Conservation (phyloP, 75 land plant species). For the Pinus taeda region DNA sequence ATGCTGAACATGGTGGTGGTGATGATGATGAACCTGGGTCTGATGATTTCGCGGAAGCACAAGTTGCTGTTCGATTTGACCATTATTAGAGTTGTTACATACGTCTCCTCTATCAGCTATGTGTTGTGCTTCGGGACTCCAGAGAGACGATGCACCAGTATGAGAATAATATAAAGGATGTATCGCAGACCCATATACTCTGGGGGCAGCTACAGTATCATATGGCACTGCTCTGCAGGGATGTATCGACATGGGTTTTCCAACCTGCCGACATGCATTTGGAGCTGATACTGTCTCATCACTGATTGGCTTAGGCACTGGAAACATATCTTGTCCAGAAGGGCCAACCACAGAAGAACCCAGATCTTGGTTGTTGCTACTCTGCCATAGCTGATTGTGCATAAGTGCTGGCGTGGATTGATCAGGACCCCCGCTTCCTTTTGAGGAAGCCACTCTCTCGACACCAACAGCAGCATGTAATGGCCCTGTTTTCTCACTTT, state of each 20-base stretch:
- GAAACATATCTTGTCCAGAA: constrained; percentile 9
- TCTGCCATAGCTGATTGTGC: constrained; percentile 32
- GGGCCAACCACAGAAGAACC: constrained; percentile 28
- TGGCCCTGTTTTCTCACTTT: constrained; percentile 22
- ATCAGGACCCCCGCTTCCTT: constrained; percentile 12
- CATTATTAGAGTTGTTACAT: constrained; percentile 8
- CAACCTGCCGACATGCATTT: constrained; percentile 23
- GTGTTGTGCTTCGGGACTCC: constrained; percentile 21
- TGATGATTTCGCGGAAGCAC: constrained; percentile 34
- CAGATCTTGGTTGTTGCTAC: constrained; percentile 47
- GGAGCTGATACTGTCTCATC: constrained; percentile 29
- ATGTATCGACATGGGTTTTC: constrained; percentile 17
- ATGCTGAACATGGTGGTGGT: constrained; percentile 49
- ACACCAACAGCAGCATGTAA: constrained; percentile 10
- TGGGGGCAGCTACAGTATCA: neutral
- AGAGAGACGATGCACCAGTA: constrained; percentile 14
- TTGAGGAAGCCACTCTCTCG: constrained; percentile 13
- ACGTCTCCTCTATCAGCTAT: constrained; percentile 19
- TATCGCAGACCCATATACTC: constrained; percentile 31
- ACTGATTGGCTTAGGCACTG: constrained; percentile 7
- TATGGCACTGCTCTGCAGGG: constrained; percentile 22
- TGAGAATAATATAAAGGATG: constrained; percentile 32
- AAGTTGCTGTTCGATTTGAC: constrained; percentile 17
- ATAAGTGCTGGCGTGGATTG: constrained; percentile 17
- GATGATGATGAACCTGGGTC: constrained; percentile 43